Percentiles rank a stretch among this genome's conserved stretches.
Evolutionary conservation across 495 filamentous ascomycete genomes (phyloP).

Genomic region (Friedmanniomyces simplex): DNA sequence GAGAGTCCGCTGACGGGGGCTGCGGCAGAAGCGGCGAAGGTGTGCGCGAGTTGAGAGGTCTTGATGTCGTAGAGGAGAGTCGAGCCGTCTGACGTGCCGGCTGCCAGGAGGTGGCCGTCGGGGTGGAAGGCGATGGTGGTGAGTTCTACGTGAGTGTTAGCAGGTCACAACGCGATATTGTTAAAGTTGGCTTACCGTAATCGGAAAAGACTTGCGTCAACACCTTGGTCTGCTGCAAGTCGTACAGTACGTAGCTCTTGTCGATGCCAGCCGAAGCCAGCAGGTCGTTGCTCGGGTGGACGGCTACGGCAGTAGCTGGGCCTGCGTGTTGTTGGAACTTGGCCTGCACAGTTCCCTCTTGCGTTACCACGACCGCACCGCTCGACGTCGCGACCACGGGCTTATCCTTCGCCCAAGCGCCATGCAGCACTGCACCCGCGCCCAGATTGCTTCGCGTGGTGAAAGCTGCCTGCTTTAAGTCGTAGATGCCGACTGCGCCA

Average conservation of each 20-base stretch:
- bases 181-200: constrained; percentile 49
- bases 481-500: constrained; percentile 70
- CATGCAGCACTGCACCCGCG: constrained; percentile 63
- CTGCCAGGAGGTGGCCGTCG: constrained; percentile 86
- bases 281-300: constrained; percentile 78
- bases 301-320: constrained; percentile 58
- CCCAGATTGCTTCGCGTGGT: constrained; percentile 25
- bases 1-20: constrained; percentile 56
- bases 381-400: constrained; percentile 64
- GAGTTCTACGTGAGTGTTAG: constrained; percentile 50
- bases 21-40: constrained; percentile 45
- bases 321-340: constrained; percentile 72
- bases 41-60: constrained; percentile 55
- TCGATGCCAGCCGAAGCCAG: constrained; percentile 81
- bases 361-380: constrained; percentile 70
- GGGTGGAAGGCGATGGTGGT: constrained; percentile 82
- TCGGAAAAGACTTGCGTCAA: constrained; percentile 73
- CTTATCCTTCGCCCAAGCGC: constrained; percentile 61
- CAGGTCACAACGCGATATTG: background rate
- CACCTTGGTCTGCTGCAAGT: constrained; percentile 53
- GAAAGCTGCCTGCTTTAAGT: constrained; percentile 39
- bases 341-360: constrained; percentile 49
- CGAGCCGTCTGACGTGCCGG: constrained; percentile 61
- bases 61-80: constrained; percentile 82
- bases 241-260: constrained; percentile 89